Evolutionary conservation across 495 filamentous ascomycete species (phyloP), one percentile per base, ranked within the genome.

Genomic region (Penicillium silybi): DNA sequence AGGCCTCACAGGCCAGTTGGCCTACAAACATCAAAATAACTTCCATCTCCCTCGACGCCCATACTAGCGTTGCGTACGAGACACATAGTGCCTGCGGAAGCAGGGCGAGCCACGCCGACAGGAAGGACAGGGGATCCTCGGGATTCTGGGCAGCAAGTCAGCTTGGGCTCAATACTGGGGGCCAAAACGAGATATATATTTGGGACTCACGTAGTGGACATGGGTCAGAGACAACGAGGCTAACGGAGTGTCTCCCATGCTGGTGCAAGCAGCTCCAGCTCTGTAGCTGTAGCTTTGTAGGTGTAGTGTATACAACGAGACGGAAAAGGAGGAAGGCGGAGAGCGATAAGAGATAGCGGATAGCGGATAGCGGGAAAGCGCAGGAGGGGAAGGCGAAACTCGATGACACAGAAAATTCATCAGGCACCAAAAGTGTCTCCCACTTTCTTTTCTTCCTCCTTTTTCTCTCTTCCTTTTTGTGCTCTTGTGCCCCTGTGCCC

Each of bases 211-310:
- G 75, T 98, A 98, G 76, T 95, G 89, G 50, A 98, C 91, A 70
- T 97, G 92, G 11, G 95, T 97, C 44, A 97, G 74, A 46, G 90
- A 95, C 44, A 96, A 79, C 16, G 93, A 97, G 25, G 92, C 90
- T 22, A 97, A 73, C 2, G 88, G 84, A 20, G 81, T 73, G 56
- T 89, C 80, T 43, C 80, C 80, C 84, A 88, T 87, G 39, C 1
- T 32, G 8, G 2, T 13, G 2, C 9, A 32, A 9, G 26, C 26
- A 25, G 32, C 11, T 17, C 45, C 22, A 23, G 6, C 26, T 29
- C 9, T 29, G 26, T 2, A 29, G 26, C 26, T 29, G 25, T 26
- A 29, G 26, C 26, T 29, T 29, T 29, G 26, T 8, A 29, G 26
- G 7, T 29, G 3, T 3, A 10, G 9, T 8, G 29, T 32, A 32